A percentile compares a stretch with the other conserved stretches of the same genome.
These are phyloP conservation scores for Colletotrichum spaethianum DNA, from an alignment of 2,329 filamentous ascomycete genomes.

Conservation along the genomic window DNA sequence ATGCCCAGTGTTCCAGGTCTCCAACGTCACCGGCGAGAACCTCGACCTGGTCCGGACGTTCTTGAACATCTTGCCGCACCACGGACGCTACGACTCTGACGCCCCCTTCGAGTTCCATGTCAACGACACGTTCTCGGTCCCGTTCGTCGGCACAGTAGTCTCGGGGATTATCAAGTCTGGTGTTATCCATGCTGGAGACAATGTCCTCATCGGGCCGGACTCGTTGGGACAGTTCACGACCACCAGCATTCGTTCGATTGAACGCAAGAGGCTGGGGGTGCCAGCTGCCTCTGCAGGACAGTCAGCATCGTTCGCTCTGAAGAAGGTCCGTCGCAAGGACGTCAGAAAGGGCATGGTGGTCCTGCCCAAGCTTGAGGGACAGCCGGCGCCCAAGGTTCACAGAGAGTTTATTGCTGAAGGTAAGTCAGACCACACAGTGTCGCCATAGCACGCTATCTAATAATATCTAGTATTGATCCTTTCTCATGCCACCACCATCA, in stretches of 20 bases:
- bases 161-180: constrained; percentile 93
- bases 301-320: constrained; percentile 91
- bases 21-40: constrained; percentile 94
- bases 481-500: constrained; percentile 96
- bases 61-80: constrained; percentile 93
- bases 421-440: constrained; percentile 50
- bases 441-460: constrained; percentile 10
- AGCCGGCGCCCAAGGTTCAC: constrained; percentile 78
- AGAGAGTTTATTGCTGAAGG: constrained; percentile 85
- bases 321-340: constrained; percentile 89
- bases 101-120: constrained; percentile 95
- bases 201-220: constrained; percentile 90
- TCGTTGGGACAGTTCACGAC: constrained; percentile 89
- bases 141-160: constrained; percentile 96
- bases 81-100: constrained; percentile 90
- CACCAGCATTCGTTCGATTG: constrained; percentile 91
- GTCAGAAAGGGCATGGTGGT: constrained; percentile 99
- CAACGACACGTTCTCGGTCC: constrained; percentile 98
- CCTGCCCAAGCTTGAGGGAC: constrained; percentile 83
- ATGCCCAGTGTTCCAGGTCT: constrained; percentile 97
- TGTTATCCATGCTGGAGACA: constrained; percentile 91
- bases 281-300: constrained; percentile 92
- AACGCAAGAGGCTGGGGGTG: constrained; percentile 92
- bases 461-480: constrained; percentile 82
- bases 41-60: constrained; percentile 93